Evolutionary conservation across 768 basidiomycete genomes (phyloP), one percentile per base, ranked within the genome.

Genomic region (Auricularia auricula-judae): DNA sequence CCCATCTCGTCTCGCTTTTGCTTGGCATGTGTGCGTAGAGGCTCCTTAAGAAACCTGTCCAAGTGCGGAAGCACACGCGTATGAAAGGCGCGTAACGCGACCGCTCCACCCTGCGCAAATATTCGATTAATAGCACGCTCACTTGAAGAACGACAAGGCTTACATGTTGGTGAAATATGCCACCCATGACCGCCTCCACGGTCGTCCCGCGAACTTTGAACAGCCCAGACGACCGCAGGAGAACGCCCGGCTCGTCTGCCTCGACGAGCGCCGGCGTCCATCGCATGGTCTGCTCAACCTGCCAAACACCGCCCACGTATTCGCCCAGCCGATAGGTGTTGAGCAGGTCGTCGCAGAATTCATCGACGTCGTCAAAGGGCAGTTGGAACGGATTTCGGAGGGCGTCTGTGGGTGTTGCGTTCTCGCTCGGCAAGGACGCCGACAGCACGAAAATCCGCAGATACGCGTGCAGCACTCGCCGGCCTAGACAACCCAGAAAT

Each of bases 91-190:
- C 75, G 70, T 63, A 78, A 77, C 12, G 79, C 71, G 36, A 76
- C 72, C 3, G 70, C 61, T 5, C 77, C 79, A 61, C 79, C 79
- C 78, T 80, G 36, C 29, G 51, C 23, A 10, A 11, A 8, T 62
- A 66, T 53, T 75, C 21, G 66, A 35, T 35, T 10, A 75, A 67
- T 29, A 29, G 29, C 29, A 29, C 11, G 77, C 71, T 67, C 68
- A 59, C 8, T 43, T 47, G 61, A 44, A 61, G n/a, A 39, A 36
- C 65, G 62, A 39, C 62, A 79, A 35, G 29, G 56, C 23, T 65
- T 70, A 93, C 91, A 73, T 86, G 89, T 77, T 93, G 89, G 69
- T 87, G 84, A 70, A 85, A 90, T 12, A 91, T 81, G 4, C 85
- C 88, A 29, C 91, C 91, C 36, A 91, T 74, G 16, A 91, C 78